Base-by-base conservation (phyloP, 148 eudicot genomes). In the Rhododendron simsii region DNA sequence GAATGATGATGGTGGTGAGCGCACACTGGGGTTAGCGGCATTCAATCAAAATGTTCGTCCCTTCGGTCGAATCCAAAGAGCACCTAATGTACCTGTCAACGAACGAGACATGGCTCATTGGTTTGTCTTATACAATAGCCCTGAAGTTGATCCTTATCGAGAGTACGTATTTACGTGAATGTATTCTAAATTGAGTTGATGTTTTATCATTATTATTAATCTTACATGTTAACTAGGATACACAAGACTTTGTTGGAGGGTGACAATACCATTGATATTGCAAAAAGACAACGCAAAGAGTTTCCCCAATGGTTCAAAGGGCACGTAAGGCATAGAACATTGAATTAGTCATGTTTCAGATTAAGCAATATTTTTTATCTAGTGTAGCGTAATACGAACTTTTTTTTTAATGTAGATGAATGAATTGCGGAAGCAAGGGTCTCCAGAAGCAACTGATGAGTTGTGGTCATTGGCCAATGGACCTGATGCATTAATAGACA, bases 381-480 rank as follows among this genome's bases (percentile, higher is more conserved):
- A 21, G 10, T 2, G 3, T 61, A 0, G 9, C 2, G 1, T 61
- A 61, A 61, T 20, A 23, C 2, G 10, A 55, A 55, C 2, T n/a
- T n/a, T 1, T 7, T 20, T 0, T 5, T 1, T 23, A 5, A 21
- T 61, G 67, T 61, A 61, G 67, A 61, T 61, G 26, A 83, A 83
- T 26, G 30, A 37, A n/a, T 30, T 83, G 10, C 48, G 41, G 15
- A 26, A 37, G 0, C 15, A 67, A 26, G 30, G 10, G 3, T 67
- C 85, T n/a, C 30, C 21, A 10, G 78, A 83, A 63, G 74, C 33
- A 44, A 65, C 48, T 14, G 7, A 71, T 57, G 61, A 71, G 13
- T 41, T 83, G 37, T 84, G 80, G 85, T 73, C 85, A 28, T 73
- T 84, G 53, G 85, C 80, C 5, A 44, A 50, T 71, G 48, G 85